Conservation (phyloP, 208 protist genomes). For the Angomonas desouzai region DNA sequence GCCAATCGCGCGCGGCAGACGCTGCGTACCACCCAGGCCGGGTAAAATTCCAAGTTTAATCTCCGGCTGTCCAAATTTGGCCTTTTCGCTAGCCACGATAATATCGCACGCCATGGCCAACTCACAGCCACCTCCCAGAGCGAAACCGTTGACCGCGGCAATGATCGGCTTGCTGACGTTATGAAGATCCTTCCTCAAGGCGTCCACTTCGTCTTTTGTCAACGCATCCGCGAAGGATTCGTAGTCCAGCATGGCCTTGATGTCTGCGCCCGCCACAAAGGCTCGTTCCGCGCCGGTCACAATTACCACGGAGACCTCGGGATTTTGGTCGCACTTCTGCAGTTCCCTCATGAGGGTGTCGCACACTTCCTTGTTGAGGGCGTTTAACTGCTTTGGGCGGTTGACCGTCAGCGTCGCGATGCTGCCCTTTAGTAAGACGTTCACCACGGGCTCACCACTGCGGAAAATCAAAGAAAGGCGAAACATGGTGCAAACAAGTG, state of each 20-base stretch:
- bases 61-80: slow-evolving; percentile 91
- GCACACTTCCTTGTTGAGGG: slow-evolving; percentile 85
- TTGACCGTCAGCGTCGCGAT: slow-evolving; percentile 91
- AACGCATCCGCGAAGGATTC: slow-evolving; percentile 69
- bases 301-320: slow-evolving; percentile 79
- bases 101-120: slow-evolving; percentile 92
- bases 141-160: slow-evolving; percentile 87
- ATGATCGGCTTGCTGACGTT: slow-evolving; percentile 81
- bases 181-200: not conserved
- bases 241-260: slow-evolving; percentile 94
- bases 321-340: slow-evolving; percentile 79
- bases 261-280: slow-evolving; percentile 96
- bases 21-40: slow-evolving; percentile 91
- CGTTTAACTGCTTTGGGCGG: slow-evolving; percentile 92
- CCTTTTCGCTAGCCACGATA: slow-evolving; percentile 72
- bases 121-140: slow-evolving; percentile 91
- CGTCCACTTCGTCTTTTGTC: slow-evolving; percentile 28
- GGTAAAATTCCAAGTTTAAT: slow-evolving; percentile 94
- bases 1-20: slow-evolving; percentile 87
- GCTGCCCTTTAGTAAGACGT: slow-evolving; percentile 35
- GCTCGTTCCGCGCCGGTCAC: slow-evolving; percentile 92
- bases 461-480: slow-evolving; percentile 2
- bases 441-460: slow-evolving; percentile 45
- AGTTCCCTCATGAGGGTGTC: slow-evolving; percentile 60
- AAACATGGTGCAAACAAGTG: not conserved